These are phyloP conservation scores for Hydrangea macrophylla DNA, from an alignment of 148 eudicot species.

Conservation along the genomic window DNA sequence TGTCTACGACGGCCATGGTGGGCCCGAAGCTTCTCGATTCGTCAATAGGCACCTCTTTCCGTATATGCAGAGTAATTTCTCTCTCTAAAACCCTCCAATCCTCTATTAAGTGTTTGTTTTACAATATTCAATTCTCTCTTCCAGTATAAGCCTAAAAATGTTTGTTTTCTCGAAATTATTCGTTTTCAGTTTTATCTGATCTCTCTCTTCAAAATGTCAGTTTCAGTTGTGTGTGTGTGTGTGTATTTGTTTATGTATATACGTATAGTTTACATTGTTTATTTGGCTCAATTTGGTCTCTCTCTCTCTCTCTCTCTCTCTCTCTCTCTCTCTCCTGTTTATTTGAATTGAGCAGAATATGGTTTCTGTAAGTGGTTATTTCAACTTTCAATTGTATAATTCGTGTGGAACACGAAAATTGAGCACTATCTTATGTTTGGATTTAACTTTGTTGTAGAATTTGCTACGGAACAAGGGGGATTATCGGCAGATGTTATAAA, in stretches of 20 bases:
- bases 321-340: too few relatives aligned
- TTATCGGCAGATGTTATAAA: constrained; percentile 50
- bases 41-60: constrained; percentile 59
- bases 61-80: constrained; percentile 46
- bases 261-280: too few relatives aligned
- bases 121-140: too few relatives aligned
- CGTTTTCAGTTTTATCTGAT: not conserved
- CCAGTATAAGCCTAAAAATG: not conserved
- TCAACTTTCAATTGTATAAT: not conserved
- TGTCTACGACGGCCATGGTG: constrained; percentile 95
- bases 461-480: constrained; percentile 44
- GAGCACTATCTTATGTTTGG: not conserved
- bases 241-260: too few relatives aligned
- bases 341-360: too few relatives aligned
- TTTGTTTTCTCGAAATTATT: not conserved
- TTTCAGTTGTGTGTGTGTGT: not conserved
- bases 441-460: constrained; percentile 30
- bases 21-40: constrained; percentile 84
- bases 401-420: not conserved
- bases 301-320: too few relatives aligned
- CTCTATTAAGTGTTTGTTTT: too few relatives aligned
- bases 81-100: not conserved
- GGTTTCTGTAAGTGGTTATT: not conserved
- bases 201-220: not conserved
- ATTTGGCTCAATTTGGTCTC: too few relatives aligned